Percentiles rank a stretch among this genome's conserved stretches.
phyloP scores from a whole-genome alignment of 345 rosid species.

The Populus nigra region DNA sequence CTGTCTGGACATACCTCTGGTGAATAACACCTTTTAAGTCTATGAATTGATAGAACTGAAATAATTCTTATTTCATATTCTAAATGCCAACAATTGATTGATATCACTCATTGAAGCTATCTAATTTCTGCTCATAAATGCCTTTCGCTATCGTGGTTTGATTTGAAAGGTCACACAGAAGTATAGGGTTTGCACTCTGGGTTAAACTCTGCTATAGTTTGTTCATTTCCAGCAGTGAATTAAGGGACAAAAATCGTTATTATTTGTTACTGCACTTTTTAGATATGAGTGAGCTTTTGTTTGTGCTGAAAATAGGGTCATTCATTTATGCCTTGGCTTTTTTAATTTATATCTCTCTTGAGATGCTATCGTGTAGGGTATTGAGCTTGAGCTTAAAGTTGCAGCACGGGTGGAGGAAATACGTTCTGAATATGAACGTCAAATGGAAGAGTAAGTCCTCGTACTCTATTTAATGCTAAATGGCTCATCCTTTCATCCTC shows the following conservation, averaged over 20 bases:
- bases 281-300: too few species aligned
- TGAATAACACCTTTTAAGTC: neutral
- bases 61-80: neutral
- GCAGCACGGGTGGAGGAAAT: constrained; percentile 26
- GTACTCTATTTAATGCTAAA: neutral
- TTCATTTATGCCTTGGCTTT: too few species aligned
- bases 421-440: constrained; percentile 26
- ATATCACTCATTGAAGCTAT: neutral
- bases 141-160: neutral
- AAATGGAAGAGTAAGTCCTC: constrained; percentile 33
- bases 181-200: too few species aligned
- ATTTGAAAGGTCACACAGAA: neutral
- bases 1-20: neutral
- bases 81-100: neutral
- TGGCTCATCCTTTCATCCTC: too few species aligned
- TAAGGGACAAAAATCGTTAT: too few species aligned
- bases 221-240: too few species aligned
- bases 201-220: too few species aligned
- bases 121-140: too few species aligned
- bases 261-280: too few species aligned
- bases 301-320: too few species aligned
- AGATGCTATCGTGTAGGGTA: constrained; percentile 9
- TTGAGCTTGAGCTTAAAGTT: constrained; percentile 24
- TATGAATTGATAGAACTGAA: neutral
- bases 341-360: too few species aligned